Percentiles rank a stretch among this genome's conserved stretches.
phyloP scores from a whole-genome alignment of 768 basidiomycete species.

The Boletus sp. region DNA sequence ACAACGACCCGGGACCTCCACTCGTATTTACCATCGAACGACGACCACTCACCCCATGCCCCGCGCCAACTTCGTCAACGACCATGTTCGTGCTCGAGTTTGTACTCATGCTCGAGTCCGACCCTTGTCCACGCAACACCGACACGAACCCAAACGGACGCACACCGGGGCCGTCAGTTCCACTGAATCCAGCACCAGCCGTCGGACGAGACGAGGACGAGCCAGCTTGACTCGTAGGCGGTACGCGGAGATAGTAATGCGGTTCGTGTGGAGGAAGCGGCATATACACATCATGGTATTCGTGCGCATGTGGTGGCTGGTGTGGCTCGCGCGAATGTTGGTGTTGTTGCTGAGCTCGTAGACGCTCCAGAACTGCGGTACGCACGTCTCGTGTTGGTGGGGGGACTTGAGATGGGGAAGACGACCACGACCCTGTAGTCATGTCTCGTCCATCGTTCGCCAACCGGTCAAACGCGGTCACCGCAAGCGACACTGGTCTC shows the following conservation, averaged over 20 bases:
- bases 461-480: constrained; percentile 21
- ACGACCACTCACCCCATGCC: not conserved
- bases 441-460: constrained; percentile 15
- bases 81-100: constrained; percentile 10
- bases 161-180: constrained; percentile 8
- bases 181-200: not conserved
- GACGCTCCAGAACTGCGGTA: constrained; percentile 7
- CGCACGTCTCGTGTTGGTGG: constrained; percentile 6
- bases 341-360: constrained; percentile 16
- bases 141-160: constrained; percentile 17
- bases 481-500: constrained; percentile 15
- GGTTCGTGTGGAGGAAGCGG: constrained; percentile 1
- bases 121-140: constrained; percentile 15
- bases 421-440: constrained; percentile 4
- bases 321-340: constrained; percentile 5
- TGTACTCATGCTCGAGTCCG: constrained; percentile 15
- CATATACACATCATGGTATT: constrained; percentile 1
- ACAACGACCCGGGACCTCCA: constrained; percentile 4
- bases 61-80: constrained; percentile 8
- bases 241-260: constrained; percentile 6
- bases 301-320: not conserved
- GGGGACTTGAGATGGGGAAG: not conserved
- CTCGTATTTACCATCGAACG: not conserved
- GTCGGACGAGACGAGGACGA: constrained; percentile 2
- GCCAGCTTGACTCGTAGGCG: constrained; percentile 10